Evolutionary conservation across 805 yeast species (phyloP), one percentile per base, ranked within the genome.

Genomic region (Yamadazyma ubonensis): DNA sequence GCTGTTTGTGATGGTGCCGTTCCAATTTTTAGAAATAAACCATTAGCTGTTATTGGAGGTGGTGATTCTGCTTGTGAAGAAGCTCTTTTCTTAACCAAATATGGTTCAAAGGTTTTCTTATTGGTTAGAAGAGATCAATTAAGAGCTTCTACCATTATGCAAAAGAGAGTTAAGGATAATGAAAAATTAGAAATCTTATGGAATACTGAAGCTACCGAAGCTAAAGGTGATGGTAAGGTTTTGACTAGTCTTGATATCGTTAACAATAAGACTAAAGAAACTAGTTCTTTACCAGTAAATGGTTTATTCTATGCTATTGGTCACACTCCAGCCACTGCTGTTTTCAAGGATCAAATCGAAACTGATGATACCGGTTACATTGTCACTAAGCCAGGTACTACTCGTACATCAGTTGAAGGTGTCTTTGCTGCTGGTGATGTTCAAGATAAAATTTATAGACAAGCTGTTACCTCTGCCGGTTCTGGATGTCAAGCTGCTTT

Each of bases 1-100:
- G 99, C 99, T 29, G 99, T 93, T 47, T 93, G 99, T 72, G 99
- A 93, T 63, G 99, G 99, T 68, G 99, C 99, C 23, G 95, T 93
- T 36, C 99, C 99, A 54, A 90, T 93, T 55, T 93, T 93, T 75
- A 86, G 98, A 76, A 86, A 93, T 76, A 86, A 89, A 70, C 98
- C 99, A 28, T 78, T 93, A 62, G 98, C 96, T 18, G 99, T 93
- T 42, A 74, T 93, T 52, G 99, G 99, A 45, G 99, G 99, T 52
- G 99, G 99, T 65, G 99, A 93, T 69, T 89, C 97, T 52, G 99
- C 99, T 14, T 95, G 98, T 67, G 99, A 93, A 73, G 99, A 93
- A 73, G 99, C 99, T 22, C 72, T 86, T 51, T 93, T 93, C 70
- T 76, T 93, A 64, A 93, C 99, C 56, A 93, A 93, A 67, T 93